Evolutionary conservation across 352 stramenopile species (phyloP), one percentile per base, ranked within the genome.

Genomic region (Globisporangium cylindrosporum): DNA sequence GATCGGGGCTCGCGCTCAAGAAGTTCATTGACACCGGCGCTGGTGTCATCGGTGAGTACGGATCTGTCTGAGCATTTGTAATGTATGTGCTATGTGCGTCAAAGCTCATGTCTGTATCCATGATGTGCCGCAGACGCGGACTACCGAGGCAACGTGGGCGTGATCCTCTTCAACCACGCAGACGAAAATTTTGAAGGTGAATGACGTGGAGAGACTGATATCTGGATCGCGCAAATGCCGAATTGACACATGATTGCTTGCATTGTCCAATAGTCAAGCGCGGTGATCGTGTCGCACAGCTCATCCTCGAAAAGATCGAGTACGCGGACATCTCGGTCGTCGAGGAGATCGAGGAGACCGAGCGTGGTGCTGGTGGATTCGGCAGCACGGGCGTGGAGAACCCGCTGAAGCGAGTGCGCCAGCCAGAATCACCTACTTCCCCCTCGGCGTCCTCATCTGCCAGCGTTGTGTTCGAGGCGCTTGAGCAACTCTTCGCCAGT

Each of bases 141-240:
- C 72, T 99, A 99, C 78, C 94, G 97, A 32, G 98, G 98, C 63
- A 96, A 97, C 68, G 96, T 99, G 24, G 97, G 98, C 58, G 97
- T 99, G 34, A 93, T 99, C n/a, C 73, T 99, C 12, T 99, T 99
- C 84, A 99, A 99, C 81, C 97, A 99, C 78, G 86, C 92, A 7
- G 71, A 87, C 22, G 84, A 96, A 62, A 94, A 98, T 69, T 99
- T 99, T 76, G 73, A 91, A 67, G 68, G 76, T 88, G 43, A 27
- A 48, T 54, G 49, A 6, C 15, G 15, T n/a, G 41, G 41, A 9
- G 15, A 49, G 0, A 3, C 41, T 49, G 41, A n/a, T n/a, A 9
- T 5, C 7, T 49, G 15, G 41, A 46, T 46, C 14, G 14, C 18
- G 38, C 12, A 14, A 46, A 46, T 10, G 14, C 14, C 2, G 4